Evolutionary conservation across 176 grass and related monocot genomes (phyloP), one percentile per base, ranked within the genome.

Genomic region (Carex littledalei): DNA sequence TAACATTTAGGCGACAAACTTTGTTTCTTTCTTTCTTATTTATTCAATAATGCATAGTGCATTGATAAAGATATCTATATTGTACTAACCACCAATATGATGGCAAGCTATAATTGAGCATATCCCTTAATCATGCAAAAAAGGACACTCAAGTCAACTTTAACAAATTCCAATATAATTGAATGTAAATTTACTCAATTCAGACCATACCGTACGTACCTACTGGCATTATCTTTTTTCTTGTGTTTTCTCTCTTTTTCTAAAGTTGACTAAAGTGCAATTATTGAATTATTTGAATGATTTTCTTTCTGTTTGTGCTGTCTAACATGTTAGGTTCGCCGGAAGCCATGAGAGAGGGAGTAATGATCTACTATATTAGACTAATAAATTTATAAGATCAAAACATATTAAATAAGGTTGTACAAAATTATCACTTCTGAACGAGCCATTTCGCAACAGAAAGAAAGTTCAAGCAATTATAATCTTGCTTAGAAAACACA

Each of bases 11-110:
- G 81, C 20, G 21, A 83, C 61, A 34, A 56, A 50, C 18, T 53
- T 69, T 69, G 81, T 83, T 52, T 52, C 41, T 83, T 65, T 43
- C 5, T 64, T 67, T 83, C 26, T 83, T 83, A 53, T 83, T 66
- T 55, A 83, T 83, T 69, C 43, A 83, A 83, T 63, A 67, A 55
- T 83, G 24, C 45, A 67, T 83, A 83, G 63, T 83, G 81, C 41
- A 69, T 12, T 13, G 21, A 47, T 69, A 69, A 83, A 69, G 41
- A 83, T 69, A 83, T 53, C 41, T 15, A 68, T 54, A 29, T 54
- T 31, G 60, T 67, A 83, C 81, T 66, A 83, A 83, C 81, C 81
- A 83, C 63, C 60, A 83, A 29, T 53, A 83, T 83, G 81, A 83
- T 83, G 20, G 58, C 61, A 67, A 49, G 39, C 80, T 83, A 53